Percentiles rank a stretch among this genome's conserved stretches.
Evolutionary conservation across 768 basidiomycete genomes (phyloP).

Genomic region (Panaeolus papilionaceus): DNA sequence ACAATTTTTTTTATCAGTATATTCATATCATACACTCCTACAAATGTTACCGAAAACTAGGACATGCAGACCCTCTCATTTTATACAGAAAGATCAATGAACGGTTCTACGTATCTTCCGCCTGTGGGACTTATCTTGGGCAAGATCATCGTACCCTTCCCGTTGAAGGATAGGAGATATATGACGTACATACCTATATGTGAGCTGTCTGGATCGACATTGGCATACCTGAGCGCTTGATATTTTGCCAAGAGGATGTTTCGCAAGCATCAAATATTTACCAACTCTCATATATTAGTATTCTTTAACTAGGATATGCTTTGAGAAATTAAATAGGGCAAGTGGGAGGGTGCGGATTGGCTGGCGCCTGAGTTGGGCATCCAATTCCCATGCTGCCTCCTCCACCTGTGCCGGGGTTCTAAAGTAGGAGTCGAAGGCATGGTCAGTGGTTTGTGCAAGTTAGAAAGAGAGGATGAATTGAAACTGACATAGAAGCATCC

Average conservation of each 20-base stretch:
- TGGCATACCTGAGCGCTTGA: neutral
- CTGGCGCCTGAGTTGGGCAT: conserved; percentile 23
- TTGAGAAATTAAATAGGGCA: conserved; percentile 19
- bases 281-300: neutral
- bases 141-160: too few species aligned
- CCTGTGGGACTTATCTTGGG: too few species aligned
- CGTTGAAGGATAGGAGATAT: neutral
- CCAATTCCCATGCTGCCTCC: conserved; percentile 24
- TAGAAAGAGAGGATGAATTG: neutral
- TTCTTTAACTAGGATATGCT: neutral
- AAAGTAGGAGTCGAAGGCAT: neutral
- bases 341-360: conserved; percentile 30
- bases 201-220: too few species aligned
- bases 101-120: too few species aligned
- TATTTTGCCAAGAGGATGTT: neutral
- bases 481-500: conserved; percentile 10
- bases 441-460: neutral
- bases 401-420: conserved; percentile 26
- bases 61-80: neutral
- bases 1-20: neutral
- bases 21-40: neutral
- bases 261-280: too few species aligned
- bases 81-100: too few species aligned
- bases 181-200: neutral
- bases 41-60: neutral